Percentiles rank a stretch among this genome's conserved stretches.
Conservation (phyloP, 768 basidiomycete species). For the Panaeolus cyanescens region DNA sequence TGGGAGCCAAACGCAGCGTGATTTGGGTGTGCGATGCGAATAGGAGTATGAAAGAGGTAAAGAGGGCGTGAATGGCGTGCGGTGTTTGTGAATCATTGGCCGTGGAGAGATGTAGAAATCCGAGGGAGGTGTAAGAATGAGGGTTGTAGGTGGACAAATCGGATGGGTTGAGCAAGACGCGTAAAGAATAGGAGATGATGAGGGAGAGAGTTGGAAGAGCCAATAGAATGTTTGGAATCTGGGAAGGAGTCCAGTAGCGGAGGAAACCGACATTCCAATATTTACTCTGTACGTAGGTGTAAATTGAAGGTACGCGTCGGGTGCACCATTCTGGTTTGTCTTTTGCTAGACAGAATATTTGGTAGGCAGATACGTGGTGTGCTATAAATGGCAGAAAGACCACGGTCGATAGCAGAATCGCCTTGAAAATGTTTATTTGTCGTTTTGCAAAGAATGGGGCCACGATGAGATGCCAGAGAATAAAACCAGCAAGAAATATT, state of each 20-base stretch:
- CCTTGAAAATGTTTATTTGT: conserved; percentile 38
- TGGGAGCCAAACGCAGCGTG: conserved; percentile 70
- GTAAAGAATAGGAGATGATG: conserved; percentile 43
- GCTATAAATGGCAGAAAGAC: conserved; percentile 66
- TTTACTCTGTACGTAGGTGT: conserved; percentile 74
- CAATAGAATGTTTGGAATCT: conserved; percentile 88
- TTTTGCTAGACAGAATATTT: conserved; percentile 55
- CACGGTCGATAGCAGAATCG: conserved; percentile 43
- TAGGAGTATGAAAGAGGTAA: conserved; percentile 63
- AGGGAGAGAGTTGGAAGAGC: conserved; percentile 67
- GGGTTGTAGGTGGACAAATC: neutral
- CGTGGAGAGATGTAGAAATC: neutral
- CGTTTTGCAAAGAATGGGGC: conserved; percentile 46
- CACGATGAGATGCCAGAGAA: conserved; percentile 71
- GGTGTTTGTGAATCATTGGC: conserved; percentile 47
- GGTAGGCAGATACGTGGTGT: conserved; percentile 72
- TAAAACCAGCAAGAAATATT: conserved; percentile 72
- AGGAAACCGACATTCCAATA: conserved; percentile 92
- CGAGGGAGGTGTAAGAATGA: conserved; percentile 9
- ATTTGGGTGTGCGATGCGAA: conserved; percentile 90
- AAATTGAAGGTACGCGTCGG: conserved; percentile 63
- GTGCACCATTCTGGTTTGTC: conserved; percentile 63
- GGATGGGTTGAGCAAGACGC: conserved; percentile 25
- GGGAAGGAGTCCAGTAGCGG: conserved; percentile 80
- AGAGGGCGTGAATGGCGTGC: conserved; percentile 73